Evolutionary conservation across 176 grass and related monocot species (phyloP).

Genomic region (Bothriochloa decipiens): DNA sequence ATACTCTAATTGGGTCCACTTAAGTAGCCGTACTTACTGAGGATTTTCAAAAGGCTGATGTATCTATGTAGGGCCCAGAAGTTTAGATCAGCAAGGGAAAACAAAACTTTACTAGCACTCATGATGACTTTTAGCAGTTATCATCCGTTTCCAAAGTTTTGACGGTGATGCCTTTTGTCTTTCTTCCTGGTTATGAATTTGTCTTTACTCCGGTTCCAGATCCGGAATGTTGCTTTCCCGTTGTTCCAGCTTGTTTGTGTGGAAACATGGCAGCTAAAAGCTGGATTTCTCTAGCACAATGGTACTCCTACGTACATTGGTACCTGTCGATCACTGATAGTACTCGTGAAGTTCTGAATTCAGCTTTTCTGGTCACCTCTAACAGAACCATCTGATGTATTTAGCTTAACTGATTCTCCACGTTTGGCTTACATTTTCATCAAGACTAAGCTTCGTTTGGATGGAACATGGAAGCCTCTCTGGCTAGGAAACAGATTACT

Average conservation of each 20-base stretch:
- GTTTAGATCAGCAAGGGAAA: neutral
- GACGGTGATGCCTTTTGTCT: neutral
- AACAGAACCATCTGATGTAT: neutral
- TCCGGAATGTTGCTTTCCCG: neutral
- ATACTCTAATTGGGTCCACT: slow-evolving; percentile 12
- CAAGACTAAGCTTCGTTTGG: no score
- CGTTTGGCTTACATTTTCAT: no score
- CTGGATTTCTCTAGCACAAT: neutral
- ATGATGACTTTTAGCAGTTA: neutral
- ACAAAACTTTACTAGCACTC: neutral
- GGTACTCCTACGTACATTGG: no score
- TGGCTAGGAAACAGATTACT: no score
- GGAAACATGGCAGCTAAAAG: neutral
- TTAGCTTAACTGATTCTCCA: neutral
- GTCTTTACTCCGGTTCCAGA: no score
- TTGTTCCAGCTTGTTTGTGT: neutral
- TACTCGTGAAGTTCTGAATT: neutral
- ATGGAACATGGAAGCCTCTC: no score
- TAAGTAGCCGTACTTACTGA: no score
- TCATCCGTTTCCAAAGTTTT: slow-evolving; percentile 13
- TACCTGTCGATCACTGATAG: no score
- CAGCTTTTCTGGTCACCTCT: neutral
- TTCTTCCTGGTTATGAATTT: no score
- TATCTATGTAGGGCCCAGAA: neutral
- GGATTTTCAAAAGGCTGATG: neutral